Percentiles rank a stretch among this genome's conserved stretches.
These are phyloP conservation scores for Dendrobium chrysotoxum DNA, from an alignment of 106 monocot genomes.

Conservation along the genomic window DNA sequence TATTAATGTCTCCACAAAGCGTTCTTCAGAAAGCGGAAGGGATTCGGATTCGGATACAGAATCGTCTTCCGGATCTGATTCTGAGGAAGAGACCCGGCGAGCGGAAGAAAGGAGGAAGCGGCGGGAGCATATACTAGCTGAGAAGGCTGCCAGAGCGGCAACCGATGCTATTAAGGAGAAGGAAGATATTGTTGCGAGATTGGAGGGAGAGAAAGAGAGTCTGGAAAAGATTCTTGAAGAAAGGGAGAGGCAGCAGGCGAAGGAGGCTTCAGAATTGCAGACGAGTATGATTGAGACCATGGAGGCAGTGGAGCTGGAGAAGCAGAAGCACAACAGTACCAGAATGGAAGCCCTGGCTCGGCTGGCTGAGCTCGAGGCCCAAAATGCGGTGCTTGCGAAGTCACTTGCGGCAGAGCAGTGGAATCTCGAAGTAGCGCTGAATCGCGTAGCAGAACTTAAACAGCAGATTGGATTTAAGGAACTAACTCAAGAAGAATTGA, in stretches of 20 bases:
- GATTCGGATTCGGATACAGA: slow-evolving; percentile 1
- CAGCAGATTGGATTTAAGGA: slow-evolving; percentile 67
- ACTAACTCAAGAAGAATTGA: slow-evolving; percentile 47
- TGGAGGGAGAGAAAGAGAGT: slow-evolving; percentile 73
- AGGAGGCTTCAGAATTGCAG: slow-evolving; percentile 83
- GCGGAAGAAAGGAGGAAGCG: slow-evolving; percentile 59
- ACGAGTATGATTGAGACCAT: slow-evolving; percentile 73
- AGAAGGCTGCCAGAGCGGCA: slow-evolving; percentile 41
- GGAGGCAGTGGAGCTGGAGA: slow-evolving; percentile 84
- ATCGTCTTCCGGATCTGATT: slow-evolving; percentile 32
- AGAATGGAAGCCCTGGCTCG: slow-evolving; percentile 88
- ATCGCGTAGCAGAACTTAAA: slow-evolving; percentile 48
- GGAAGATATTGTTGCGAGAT: slow-evolving; percentile 55
- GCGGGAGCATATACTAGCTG: slow-evolving; percentile 47
- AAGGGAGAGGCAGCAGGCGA: slow-evolving; percentile 63
- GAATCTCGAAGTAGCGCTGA: slow-evolving; percentile 68
- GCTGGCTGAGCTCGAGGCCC: slow-evolving; percentile 74
- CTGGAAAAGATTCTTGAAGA: slow-evolving; percentile 64
- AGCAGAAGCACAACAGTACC: slow-evolving; percentile 83
- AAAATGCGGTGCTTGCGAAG: slow-evolving; percentile 74
- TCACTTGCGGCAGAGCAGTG: slow-evolving; percentile 66
- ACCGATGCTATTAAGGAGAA: slow-evolving; percentile 62
- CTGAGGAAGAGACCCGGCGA: slow-evolving; percentile 49
- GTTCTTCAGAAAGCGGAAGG: slow-evolving; percentile 13
- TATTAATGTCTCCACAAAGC: background rate